Percentiles rank a stretch among this genome's conserved stretches.
phyloP scores from a whole-genome alignment of 1,284 basidiomycete genomes.

The Kwoniella shivajii region DNA sequence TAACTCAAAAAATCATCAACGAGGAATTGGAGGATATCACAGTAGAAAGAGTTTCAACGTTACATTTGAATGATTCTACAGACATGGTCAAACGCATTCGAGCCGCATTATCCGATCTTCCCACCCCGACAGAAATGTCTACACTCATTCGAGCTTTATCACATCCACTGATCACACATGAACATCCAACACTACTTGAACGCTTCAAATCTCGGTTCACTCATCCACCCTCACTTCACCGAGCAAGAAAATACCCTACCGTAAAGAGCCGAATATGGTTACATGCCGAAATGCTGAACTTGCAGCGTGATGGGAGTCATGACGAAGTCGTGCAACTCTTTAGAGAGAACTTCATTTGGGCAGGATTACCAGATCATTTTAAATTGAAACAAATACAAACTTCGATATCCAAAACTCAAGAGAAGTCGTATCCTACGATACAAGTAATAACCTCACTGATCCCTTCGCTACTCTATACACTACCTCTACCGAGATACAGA shows the following conservation, averaged over 20 bases:
- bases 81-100: slow-evolving; percentile 1
- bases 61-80: not conserved
- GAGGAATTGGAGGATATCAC: not conserved
- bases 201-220: slow-evolving; percentile 23
- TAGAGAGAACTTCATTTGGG: slow-evolving; percentile 32
- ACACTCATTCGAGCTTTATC: slow-evolving; percentile 19
- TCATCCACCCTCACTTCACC: not conserved
- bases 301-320: slow-evolving; percentile 18
- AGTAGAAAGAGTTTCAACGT: not conserved
- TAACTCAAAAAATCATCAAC: slow-evolving; percentile 17
- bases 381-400: not conserved
- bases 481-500: slow-evolving; percentile 10
- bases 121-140: slow-evolving; percentile 16
- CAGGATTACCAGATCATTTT: slow-evolving; percentile 31
- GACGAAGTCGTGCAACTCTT: slow-evolving; percentile 29
- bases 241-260: slow-evolving; percentile 10
- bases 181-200: slow-evolving; percentile 11
- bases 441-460: slow-evolving; percentile 32
- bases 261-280: slow-evolving; percentile 25
- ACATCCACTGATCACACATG: not conserved
- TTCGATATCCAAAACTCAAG: not conserved
- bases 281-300: slow-evolving; percentile 36
- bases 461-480: slow-evolving; percentile 28
- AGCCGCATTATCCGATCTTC: slow-evolving; percentile 1
- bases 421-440: slow-evolving; percentile 23